Conservation (phyloP, 805 yeast species). For the Brettanomyces custersianus region DNA sequence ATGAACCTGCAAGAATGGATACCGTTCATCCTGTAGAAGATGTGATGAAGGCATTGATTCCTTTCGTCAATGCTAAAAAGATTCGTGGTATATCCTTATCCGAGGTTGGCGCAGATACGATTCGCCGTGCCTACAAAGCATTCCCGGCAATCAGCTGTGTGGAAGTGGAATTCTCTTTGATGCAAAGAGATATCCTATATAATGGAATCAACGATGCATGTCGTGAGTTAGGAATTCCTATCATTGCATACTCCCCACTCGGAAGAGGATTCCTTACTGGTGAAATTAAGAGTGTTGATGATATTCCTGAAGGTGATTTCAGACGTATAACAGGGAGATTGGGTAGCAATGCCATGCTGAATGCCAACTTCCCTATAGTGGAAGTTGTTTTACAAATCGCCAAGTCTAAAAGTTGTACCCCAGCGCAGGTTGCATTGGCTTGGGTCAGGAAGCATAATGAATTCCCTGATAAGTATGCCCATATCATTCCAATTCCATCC, state of each 20-base stretch:
- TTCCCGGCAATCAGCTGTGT: conserved; percentile 51
- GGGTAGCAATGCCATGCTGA: conserved; percentile 39
- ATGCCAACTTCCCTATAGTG: conserved; percentile 43
- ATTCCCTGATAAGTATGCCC: conserved; percentile 30
- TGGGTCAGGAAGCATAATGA: conserved; percentile 47
- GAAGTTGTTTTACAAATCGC: conserved; percentile 43
- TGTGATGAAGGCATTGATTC: conserved; percentile 45
- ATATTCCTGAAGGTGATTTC: conserved; percentile 49
- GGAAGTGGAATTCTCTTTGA: conserved; percentile 73
- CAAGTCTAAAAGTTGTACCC: conserved; percentile 32
- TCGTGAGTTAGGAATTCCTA: conserved; percentile 49
- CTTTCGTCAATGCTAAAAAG: conserved; percentile 51
- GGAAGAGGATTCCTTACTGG: conserved; percentile 77
- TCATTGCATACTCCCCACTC: conserved; percentile 77
- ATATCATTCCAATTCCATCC: conserved; percentile 74
- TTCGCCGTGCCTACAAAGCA: conserved; percentile 47
- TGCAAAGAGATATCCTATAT: conserved; percentile 48
- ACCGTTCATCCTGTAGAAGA: conserved; percentile 46
- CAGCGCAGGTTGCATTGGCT: conserved; percentile 65
- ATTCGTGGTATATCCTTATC: conserved; percentile 67
- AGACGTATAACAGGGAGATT: conserved; percentile 48
- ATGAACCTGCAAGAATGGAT: conserved; percentile 69
- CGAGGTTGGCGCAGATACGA: conserved; percentile 58
- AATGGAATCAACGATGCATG: conserved; percentile 60
- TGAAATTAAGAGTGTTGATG: conserved; percentile 32